Percentiles rank a stretch among this genome's conserved stretches.
phyloP scores from a whole-genome alignment of 139 green algal genomes.

The Axilococcus clingmanii region DNA sequence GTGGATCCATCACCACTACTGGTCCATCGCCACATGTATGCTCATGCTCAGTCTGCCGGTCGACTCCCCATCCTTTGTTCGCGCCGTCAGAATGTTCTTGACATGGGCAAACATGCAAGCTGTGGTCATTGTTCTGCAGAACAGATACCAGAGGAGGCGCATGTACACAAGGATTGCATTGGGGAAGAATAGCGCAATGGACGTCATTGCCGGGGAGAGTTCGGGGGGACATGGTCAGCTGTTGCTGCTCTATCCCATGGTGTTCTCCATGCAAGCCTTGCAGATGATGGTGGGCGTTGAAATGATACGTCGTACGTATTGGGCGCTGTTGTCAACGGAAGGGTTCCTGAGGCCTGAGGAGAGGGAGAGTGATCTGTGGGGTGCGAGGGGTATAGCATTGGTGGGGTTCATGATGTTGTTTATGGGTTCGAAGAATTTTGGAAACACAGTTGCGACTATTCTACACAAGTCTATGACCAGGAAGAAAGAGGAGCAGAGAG shows the following conservation, averaged over 20 bases:
- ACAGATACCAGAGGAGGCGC: constrained; percentile 74
- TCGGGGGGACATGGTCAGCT: constrained; percentile 63
- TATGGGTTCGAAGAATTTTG: constrained; percentile 72
- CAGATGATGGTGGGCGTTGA: constrained; percentile 58
- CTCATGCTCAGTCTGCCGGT: constrained; percentile 81
- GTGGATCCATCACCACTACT: constrained; percentile 96
- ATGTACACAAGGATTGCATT: constrained; percentile 95
- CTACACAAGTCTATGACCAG: constrained; percentile 7
- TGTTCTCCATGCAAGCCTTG: constrained; percentile 60
- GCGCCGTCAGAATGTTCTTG: constrained; percentile 36
- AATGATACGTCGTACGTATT: constrained; percentile 47
- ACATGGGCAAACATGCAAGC: constrained; percentile 44
- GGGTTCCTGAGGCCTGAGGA: constrained; percentile 71
- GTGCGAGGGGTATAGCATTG: constrained; percentile 63
- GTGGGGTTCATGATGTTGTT: constrained; percentile 37
- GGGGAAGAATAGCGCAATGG: constrained; percentile 78
- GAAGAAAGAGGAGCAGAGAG: constrained; percentile 5
- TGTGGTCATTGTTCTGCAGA: constrained; percentile 52
- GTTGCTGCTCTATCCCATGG: constrained; percentile 77
- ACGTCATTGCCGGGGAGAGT: constrained; percentile 78
- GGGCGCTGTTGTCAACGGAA: constrained; percentile 43
- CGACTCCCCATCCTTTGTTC: constrained; percentile 50
- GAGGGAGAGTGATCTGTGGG: constrained; percentile 63
- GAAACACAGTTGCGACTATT: constrained; percentile 44
- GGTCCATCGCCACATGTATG: constrained; percentile 56